phyloP scores from a whole-genome alignment of 352 stramenopile species.

The Globisporangium carolinianum region DNA sequence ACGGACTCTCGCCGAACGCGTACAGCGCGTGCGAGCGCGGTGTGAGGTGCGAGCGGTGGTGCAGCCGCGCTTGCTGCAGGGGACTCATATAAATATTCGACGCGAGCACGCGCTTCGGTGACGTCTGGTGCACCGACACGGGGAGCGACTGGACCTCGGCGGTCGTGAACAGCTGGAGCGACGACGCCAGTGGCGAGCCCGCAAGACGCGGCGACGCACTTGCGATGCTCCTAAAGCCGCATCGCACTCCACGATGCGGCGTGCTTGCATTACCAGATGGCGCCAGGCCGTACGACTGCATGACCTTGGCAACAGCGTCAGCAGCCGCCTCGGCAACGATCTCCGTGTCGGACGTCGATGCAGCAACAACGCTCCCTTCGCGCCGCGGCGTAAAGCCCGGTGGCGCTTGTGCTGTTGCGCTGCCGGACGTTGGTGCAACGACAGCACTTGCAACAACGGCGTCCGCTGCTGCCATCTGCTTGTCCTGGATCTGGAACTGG shows the following conservation, averaged over 20 bases:
- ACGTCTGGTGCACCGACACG: slow-evolving; percentile 68
- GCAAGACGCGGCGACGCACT: slow-evolving; percentile 30
- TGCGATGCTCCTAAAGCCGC: background rate
- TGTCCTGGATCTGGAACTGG: slow-evolving; percentile 81
- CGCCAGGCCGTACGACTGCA: slow-evolving; percentile 30
- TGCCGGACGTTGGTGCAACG: slow-evolving; percentile 5
- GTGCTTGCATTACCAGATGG: slow-evolving; percentile 20
- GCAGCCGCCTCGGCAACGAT: slow-evolving; percentile 71
- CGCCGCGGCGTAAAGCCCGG: slow-evolving; percentile 37
- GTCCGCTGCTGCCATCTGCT: slow-evolving; percentile 69
- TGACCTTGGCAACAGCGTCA: slow-evolving; percentile 57
- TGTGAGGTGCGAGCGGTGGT: slow-evolving; percentile 35
- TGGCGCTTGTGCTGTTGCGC: slow-evolving; percentile 9
- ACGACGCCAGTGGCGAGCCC: slow-evolving; percentile 31
- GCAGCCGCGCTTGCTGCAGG: slow-evolving; percentile 64
- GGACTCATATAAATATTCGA: slow-evolving; percentile 87
- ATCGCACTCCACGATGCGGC: slow-evolving; percentile 25
- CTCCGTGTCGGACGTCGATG: slow-evolving; percentile 67
- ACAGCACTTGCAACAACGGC: slow-evolving; percentile 42
- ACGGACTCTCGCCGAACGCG: slow-evolving; percentile 80
- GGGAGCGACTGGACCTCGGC: slow-evolving; percentile 75
- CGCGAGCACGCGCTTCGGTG: slow-evolving; percentile 66
- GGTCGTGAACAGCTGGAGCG: slow-evolving; percentile 54
- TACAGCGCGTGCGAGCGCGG: slow-evolving; percentile 79
- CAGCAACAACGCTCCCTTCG: slow-evolving; percentile 30